Evolutionary conservation across 1,284 basidiomycete species (phyloP).

Genomic region (Heliocybe sulcata): DNA sequence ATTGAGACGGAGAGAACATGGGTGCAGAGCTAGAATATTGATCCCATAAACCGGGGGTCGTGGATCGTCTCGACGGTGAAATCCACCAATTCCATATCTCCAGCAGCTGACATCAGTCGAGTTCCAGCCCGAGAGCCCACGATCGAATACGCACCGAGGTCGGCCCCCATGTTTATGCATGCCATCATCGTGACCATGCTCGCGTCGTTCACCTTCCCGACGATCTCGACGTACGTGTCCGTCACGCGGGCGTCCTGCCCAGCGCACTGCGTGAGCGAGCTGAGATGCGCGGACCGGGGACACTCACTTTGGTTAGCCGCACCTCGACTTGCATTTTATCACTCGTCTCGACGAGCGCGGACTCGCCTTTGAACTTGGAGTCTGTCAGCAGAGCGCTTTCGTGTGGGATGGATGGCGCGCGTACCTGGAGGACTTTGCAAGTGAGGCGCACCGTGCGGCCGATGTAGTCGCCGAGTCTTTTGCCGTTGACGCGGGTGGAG

Average conservation of each 20-base stretch:
- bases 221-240: slow-evolving; percentile 65
- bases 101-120: slow-evolving; percentile 4
- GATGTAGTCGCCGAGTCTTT: slow-evolving; percentile 43
- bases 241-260: slow-evolving; percentile 39
- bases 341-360: slow-evolving; percentile 56
- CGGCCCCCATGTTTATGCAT: slow-evolving; percentile 54
- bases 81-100: slow-evolving; percentile 64
- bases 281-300: background rate
- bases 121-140: background rate
- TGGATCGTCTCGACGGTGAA: slow-evolving; percentile 60
- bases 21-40: slow-evolving; percentile 31
- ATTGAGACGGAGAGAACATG: too few relatives aligned
- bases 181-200: slow-evolving; percentile 57
- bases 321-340: slow-evolving; percentile 72
- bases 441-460: slow-evolving; percentile 65
- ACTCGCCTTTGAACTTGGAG: slow-evolving; percentile 44
- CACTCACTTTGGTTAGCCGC: slow-evolving; percentile 36
- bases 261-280: slow-evolving; percentile 6
- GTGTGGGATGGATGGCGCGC: slow-evolving; percentile 12
- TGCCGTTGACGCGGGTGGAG: slow-evolving; percentile 62
- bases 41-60: slow-evolving; percentile 46
- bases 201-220: slow-evolving; percentile 60
- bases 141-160: slow-evolving; percentile 49
- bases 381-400: background rate
- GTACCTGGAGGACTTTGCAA: slow-evolving; percentile 62